phyloP scores from a whole-genome alignment of 306 rosid genomes.

The Acacia confusa region DNA sequence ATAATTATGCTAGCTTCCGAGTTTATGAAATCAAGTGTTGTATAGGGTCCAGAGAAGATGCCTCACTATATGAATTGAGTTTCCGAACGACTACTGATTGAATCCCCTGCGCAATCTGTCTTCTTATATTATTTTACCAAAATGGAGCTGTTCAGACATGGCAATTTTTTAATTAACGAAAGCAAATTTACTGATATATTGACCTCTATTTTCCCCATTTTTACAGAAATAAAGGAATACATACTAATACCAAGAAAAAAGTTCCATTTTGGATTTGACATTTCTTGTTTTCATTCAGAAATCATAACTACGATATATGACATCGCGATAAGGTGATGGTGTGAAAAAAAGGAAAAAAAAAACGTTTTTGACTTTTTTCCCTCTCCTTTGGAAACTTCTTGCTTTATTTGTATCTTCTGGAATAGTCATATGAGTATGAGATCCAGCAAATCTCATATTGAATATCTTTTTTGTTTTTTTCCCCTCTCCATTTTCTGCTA shows the following conservation, averaged over 20 bases:
- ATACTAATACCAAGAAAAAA: background rate
- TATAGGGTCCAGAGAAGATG: background rate
- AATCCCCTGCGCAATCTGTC: background rate
- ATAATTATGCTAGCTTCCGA: background rate
- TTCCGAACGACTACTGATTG: background rate
- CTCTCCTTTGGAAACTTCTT: background rate
- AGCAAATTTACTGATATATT: background rate
- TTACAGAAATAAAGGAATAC: background rate
- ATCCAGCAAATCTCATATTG: background rate
- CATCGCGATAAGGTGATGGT: background rate
- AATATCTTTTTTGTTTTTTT: background rate
- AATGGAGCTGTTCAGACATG: background rate
- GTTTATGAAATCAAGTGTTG: background rate
- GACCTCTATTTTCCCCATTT: background rate
- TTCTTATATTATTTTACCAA: conserved; percentile 2
- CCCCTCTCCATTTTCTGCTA: background rate
- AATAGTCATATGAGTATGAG: background rate
- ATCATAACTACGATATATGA: background rate
- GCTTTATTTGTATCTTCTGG: background rate
- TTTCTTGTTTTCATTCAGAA: background rate
- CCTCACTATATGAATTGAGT: background rate
- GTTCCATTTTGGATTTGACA: background rate
- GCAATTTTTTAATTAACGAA: background rate
- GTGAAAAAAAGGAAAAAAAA: background rate
- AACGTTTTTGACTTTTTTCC: background rate